These are phyloP conservation scores for Protostelium mycophagum DNA, from an alignment of 78 protist species.

Conservation along the genomic window DNA sequence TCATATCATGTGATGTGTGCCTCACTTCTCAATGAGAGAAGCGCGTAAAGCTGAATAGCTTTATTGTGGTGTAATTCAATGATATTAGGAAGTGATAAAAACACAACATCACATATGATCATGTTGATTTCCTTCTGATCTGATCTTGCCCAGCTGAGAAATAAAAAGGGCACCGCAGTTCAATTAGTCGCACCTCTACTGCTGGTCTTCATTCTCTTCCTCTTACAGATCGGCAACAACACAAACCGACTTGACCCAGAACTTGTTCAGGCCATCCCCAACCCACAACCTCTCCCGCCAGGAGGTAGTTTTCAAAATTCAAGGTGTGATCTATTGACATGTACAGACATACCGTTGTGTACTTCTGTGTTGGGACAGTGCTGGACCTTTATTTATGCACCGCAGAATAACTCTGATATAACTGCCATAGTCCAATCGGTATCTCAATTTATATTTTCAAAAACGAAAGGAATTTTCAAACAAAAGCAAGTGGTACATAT, in stretches of 20 bases:
- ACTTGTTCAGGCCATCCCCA: background rate
- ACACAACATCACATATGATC: too few relatives aligned
- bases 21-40: background rate
- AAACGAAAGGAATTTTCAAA: background rate
- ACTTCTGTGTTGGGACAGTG: background rate
- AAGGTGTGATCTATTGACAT: background rate
- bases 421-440: background rate
- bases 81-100: too few relatives aligned
- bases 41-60: background rate
- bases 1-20: too few relatives aligned
- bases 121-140: background rate
- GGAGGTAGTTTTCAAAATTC: background rate
- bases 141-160: background rate
- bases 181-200: conserved; percentile 22
- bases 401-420: background rate
- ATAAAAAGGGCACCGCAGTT: conserved; percentile 3
- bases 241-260: conserved; percentile 5
- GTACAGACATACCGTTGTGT: background rate
- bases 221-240: conserved; percentile 19
- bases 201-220: conserved; percentile 30
- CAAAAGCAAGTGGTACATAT: conserved; percentile 1
- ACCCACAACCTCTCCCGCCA: background rate
- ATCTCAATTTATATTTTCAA: conserved; percentile 11
- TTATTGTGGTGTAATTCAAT: too few relatives aligned
- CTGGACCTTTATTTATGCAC: background rate